These are phyloP conservation scores for Phylloporus sp. DNA, from an alignment of 768 basidiomycete species.

Conservation along the genomic window DNA sequence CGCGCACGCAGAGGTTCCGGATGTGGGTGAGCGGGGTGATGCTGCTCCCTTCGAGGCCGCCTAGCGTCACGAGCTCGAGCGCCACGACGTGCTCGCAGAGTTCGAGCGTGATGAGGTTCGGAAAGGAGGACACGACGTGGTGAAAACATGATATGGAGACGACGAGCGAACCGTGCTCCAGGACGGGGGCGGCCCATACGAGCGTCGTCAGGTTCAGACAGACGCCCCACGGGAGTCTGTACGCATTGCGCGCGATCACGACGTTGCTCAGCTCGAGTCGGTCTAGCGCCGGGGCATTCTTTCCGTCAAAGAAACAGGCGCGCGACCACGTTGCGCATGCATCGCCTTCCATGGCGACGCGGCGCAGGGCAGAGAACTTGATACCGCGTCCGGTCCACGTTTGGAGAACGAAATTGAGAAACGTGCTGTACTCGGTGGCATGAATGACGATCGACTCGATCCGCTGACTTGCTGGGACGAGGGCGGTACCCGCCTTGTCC, in stretches of 20 bases:
- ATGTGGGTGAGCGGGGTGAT: conserved; percentile 10
- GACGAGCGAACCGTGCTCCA: conserved; percentile 6
- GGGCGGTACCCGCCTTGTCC: neutral
- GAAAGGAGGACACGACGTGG: conserved; percentile 18
- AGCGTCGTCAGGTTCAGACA: conserved; percentile 19
- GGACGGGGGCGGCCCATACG: conserved; percentile 16
- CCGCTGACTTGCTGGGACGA: conserved; percentile 7
- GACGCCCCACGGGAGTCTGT: conserved; percentile 9
- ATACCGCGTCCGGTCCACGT: conserved; percentile 12
- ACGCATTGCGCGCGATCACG: conserved; percentile 7
- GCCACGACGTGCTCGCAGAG: conserved; percentile 11
- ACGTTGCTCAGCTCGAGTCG: conserved; percentile 18
- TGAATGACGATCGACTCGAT: conserved; percentile 15
- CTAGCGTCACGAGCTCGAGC: conserved; percentile 5
- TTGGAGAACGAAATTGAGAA: conserved; percentile 17
- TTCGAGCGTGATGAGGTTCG: conserved; percentile 17
- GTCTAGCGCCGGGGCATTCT: conserved; percentile 11
- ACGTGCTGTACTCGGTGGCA: conserved; percentile 14
- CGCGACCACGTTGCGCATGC: conserved; percentile 17
- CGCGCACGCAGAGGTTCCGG: conserved; percentile 9
- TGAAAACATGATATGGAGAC: conserved; percentile 17
- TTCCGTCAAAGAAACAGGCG: conserved; percentile 16
- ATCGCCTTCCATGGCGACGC: conserved; percentile 11
- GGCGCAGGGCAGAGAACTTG: conserved; percentile 12
- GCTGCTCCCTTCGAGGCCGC: neutral